These are phyloP conservation scores for Camellia lanceoleosa DNA, from an alignment of 148 eudicot species.

Conservation along the genomic window DNA sequence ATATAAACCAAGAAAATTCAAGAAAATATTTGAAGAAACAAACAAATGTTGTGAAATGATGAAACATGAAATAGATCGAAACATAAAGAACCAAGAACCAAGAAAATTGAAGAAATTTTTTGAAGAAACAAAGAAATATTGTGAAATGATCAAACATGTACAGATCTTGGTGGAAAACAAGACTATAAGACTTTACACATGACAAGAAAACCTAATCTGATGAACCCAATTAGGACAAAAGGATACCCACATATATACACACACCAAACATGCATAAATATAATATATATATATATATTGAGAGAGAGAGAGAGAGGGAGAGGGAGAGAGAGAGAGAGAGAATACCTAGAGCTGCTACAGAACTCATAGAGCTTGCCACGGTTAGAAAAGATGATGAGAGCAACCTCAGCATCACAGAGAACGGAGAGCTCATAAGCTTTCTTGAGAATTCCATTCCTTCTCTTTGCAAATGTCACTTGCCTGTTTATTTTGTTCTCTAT, in stretches of 20 bases:
- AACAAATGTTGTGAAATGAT: too few relatives aligned
- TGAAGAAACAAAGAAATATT: too few relatives aligned
- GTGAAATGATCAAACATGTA: not conserved
- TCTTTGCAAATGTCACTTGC: conserved; percentile 59
- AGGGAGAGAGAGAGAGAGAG: not conserved
- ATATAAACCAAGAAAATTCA: too few relatives aligned
- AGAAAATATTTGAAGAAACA: too few relatives aligned
- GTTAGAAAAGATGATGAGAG: conserved; percentile 54
- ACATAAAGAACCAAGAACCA: not conserved
- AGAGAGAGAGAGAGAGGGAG: not conserved
- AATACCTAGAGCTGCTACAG: conserved; percentile 40
- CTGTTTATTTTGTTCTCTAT: conserved; percentile 57
- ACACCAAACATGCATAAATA: not conserved
- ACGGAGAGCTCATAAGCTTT: conserved; percentile 57
- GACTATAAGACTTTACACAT: not conserved
- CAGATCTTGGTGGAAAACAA: conserved; percentile 3
- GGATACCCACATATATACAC: not conserved
- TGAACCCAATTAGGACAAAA: not conserved
- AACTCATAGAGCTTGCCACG: conserved; percentile 53
- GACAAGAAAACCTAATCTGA: not conserved
- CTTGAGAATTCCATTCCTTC: conserved; percentile 57
- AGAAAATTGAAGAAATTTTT: not conserved
- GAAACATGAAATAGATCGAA: not conserved
- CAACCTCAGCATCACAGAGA: conserved; percentile 56
- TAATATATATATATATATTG: not conserved